Evolutionary conservation across 2,329 filamentous ascomycete genomes (phyloP), one percentile per base, ranked within the genome.

Genomic region (Xylariaceae sp.): DNA sequence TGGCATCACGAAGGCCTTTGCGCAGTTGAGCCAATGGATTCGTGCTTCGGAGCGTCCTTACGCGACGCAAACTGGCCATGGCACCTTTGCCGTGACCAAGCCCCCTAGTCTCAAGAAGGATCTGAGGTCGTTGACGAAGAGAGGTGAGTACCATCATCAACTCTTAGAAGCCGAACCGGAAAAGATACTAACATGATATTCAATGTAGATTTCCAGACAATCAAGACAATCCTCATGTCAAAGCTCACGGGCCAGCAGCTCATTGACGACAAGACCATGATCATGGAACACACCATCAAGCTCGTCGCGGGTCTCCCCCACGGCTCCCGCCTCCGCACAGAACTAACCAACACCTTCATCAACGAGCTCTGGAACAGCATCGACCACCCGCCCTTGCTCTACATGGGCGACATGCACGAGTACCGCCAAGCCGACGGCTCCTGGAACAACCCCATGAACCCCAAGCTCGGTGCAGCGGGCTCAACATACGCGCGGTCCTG

Each of bases 201-300:
- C 4, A 41, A 41, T 34, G 13, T 73, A 78, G 88, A 90, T 64
- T 70, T 88, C 50, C 81, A 82, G 66, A 89, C 88, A 0, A 74
- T 90, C 15, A 72, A 82, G 50, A 77, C 82, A 4, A 74, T 90
- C 44, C 75, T 90, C 59, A 80, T 82, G 57, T 79, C 76, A 61
- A 86, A 89, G 73, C 72, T 86, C 37, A 86, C 83, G 65, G 86
- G 88, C 1, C 80, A 81, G 59, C 77, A 83, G 52, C 77, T 87
- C 9, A 73, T 84, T 4, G 86, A 93, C 67, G 90, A 93, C 75
- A 89, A 88, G 74, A 88, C 86, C 1, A 88, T 90, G 79, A 77
- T 90, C 50, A 89, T 91, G 84, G 88, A 91, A 72, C 79, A 83
- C 6, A 80, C 88, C 4, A 90, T 91, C 61, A 82, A 87, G 76